Conservation (phyloP, 2,329 filamentous ascomycete species). For the Exophiala alcalophila region DNA sequence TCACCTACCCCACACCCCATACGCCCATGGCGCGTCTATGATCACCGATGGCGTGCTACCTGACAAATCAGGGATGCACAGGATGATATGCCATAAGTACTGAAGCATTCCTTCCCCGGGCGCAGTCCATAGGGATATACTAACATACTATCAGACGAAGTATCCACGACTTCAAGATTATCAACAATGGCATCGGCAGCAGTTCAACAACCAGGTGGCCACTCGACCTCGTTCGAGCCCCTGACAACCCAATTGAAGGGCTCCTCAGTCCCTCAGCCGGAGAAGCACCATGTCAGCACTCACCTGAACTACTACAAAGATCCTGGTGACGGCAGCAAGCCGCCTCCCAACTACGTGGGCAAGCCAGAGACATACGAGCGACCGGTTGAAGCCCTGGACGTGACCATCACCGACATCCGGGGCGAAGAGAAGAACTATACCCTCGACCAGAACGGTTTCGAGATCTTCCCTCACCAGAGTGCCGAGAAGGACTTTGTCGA, state of each 20-base stretch:
- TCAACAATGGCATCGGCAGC: conserved; percentile 29
- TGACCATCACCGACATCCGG: conserved; percentile 43
- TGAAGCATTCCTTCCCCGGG: too few species aligned
- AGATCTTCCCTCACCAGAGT: conserved; percentile 38
- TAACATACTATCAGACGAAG: too few species aligned
- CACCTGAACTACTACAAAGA: conserved; percentile 33
- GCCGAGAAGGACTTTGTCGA: conserved; percentile 37
- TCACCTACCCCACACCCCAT: conserved; percentile 23
- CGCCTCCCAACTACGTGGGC: conserved; percentile 29
- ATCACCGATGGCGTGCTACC: conserved; percentile 28
- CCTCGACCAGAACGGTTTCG: conserved; percentile 43
- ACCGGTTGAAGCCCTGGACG: conserved; percentile 27
- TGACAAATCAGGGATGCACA: conserved; percentile 30
- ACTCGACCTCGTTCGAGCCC: conserved; percentile 31
- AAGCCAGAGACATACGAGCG: conserved; percentile 33
- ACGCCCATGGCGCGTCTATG: conserved; percentile 19
- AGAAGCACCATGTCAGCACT: conserved; percentile 30
- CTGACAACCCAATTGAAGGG: conserved; percentile 18
- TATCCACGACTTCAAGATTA: conserved; percentile 9
- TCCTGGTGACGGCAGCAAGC: conserved; percentile 30
- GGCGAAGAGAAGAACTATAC: conserved; percentile 45
- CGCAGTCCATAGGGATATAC: too few species aligned
- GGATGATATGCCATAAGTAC: conserved; percentile 21
- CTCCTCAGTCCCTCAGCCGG: conserved; percentile 2
- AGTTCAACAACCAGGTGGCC: conserved; percentile 28